Conservation (phyloP, 169 alveolate species). For the Toxoplasma gondii region DNA sequence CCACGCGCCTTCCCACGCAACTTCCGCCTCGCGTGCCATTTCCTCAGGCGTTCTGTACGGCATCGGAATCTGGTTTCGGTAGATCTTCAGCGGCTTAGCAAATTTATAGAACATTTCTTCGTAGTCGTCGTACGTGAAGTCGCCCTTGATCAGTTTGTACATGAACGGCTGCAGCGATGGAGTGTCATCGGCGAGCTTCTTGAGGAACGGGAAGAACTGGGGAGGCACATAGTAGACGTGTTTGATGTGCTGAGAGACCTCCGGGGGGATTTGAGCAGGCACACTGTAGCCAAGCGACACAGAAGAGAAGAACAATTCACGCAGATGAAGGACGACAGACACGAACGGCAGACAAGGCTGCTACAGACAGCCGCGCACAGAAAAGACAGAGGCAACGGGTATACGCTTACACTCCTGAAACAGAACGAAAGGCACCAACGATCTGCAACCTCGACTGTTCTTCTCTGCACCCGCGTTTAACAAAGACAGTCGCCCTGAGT, state of each 20-base stretch:
- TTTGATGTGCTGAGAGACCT: conserved; percentile 43
- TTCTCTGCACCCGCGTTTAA: too few species aligned
- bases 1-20: conserved; percentile 88
- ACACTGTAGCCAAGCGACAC: conserved; percentile 46
- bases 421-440: too few species aligned
- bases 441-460: too few species aligned
- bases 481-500: too few species aligned
- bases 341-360: too few species aligned
- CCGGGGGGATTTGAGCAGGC: conserved; percentile 74
- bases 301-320: neutral
- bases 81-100: conserved; percentile 88
- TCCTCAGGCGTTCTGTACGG: conserved; percentile 88
- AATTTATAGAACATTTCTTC: conserved; percentile 91
- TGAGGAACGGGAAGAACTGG: conserved; percentile 88
- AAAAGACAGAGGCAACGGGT: too few species aligned
- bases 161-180: conserved; percentile 87
- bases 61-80: conserved; percentile 85
- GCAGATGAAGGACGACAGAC: neutral
- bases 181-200: conserved; percentile 90
- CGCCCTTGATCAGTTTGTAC: conserved; percentile 84
- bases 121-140: conserved; percentile 87
- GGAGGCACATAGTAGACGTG: conserved; percentile 85
- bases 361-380: too few species aligned
- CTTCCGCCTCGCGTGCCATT: conserved; percentile 75
- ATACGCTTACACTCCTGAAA: too few species aligned